Evolutionary conservation across 2,329 filamentous ascomycete genomes (phyloP).

Genomic region (Rutstroemia sp.): DNA sequence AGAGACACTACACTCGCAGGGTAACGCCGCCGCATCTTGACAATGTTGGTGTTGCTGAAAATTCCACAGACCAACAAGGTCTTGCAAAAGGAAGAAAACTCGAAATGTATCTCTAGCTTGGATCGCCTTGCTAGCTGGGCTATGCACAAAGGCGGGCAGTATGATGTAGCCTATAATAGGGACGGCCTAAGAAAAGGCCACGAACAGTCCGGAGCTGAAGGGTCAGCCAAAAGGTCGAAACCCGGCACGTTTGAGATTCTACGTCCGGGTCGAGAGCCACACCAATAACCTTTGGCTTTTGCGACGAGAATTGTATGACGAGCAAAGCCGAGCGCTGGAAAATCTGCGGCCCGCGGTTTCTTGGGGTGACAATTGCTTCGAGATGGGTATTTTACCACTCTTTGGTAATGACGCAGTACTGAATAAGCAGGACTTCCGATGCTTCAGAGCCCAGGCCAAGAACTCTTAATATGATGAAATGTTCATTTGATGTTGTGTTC

Average conservation of each 20-base stretch:
- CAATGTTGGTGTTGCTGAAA: neutral
- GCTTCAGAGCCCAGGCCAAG: neutral
- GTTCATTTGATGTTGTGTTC: slow-evolving; percentile 4
- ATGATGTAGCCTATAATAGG: slow-evolving; percentile 4
- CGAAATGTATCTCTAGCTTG: neutral
- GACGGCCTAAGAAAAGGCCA: neutral
- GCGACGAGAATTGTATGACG: slow-evolving; percentile 2
- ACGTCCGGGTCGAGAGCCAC: neutral
- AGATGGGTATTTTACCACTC: neutral
- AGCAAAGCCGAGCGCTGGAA: neutral
- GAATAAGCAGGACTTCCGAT: neutral
- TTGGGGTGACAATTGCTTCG: neutral
- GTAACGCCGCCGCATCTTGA: slow-evolving; percentile 3
- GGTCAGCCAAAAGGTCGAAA: neutral
- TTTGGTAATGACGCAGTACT: neutral
- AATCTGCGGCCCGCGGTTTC: neutral
- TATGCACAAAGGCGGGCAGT: neutral
- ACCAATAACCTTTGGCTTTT: neutral
- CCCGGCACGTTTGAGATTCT: slow-evolving; percentile 6
- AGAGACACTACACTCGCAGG: slow-evolving; percentile 11
- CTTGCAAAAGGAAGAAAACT: neutral
- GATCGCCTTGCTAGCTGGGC: neutral
- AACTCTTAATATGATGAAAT: neutral
- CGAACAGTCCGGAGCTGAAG: neutral
- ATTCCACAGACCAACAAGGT: neutral